Evolutionary conservation across 768 basidiomycete species (phyloP), one percentile per base, ranked within the genome.

Genomic region (Paxillus ammoniavirescens): DNA sequence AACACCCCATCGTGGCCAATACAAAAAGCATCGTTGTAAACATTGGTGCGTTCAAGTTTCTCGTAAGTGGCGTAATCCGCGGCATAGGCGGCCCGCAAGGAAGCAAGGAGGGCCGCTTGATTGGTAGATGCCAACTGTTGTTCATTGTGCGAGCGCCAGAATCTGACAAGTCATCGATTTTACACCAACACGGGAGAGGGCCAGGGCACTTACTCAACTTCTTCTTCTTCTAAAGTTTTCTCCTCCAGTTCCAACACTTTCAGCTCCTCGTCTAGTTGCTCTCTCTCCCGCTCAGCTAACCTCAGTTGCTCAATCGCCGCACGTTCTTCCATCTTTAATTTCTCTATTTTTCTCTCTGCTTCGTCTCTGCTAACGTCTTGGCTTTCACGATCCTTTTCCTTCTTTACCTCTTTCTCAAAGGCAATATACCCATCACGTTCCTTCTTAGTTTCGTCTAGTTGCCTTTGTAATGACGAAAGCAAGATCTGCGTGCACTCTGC

Each of bases 11-110:
- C 93, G 56, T 94, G 92, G 3, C 93, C 93, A 60, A 96, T 95
- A 63, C 92, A 94, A 65, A 97, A 97, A 0, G 93, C 91, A 62
- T 97, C 93, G 55, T 93, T 93, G 74, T 96, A 96, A 21, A 97
- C 93, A 65, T 97, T 97, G 2, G 93, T 93, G 49, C 88, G 82
- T 65, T 93, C 89, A 10, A 97, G 78, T 68, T 91, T 89, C 65
- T 93, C 91, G 14, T 91, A 77, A 4, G 86, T 86, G 10, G 79
- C 81, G 17, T 87, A 79, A 63, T 91, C 91, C 21, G 87, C 82
- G 18, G 85, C 84, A 60, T 92, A 91, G 7, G 90, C 87, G 9
- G 89, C 85, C 35, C 86, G 79, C 48, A 93, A 72, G 2, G 87
- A 84, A 21, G 87, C 82, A 40, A 89, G 70, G 60, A 89, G 86